phyloP scores from a whole-genome alignment of 176 grass and related monocot species.

The Rhynchospora pubera region DNA sequence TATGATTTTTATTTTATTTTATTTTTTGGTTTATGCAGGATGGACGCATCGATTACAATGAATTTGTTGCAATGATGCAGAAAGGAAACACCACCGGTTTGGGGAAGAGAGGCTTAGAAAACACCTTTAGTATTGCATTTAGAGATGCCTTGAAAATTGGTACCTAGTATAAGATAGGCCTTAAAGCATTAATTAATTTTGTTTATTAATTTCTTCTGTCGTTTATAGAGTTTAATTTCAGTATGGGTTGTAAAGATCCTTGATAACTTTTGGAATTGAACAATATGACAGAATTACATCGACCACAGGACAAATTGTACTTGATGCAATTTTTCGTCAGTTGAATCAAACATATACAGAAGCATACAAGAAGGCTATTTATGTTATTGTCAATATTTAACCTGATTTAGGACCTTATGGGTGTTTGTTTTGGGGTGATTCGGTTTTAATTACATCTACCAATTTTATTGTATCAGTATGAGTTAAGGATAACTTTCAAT shows the following conservation, averaged over 20 bases:
- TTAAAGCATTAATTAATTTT: constrained; percentile 11
- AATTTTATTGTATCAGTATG: not conserved
- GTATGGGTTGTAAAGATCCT: constrained; percentile 24
- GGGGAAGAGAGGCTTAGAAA: constrained; percentile 58
- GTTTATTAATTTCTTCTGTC: constrained; percentile 1
- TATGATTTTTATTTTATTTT: not conserved
- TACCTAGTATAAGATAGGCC: constrained; percentile 2
- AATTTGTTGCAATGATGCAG: constrained; percentile 98
- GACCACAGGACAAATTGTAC: not conserved
- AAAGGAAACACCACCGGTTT: constrained; percentile 50
- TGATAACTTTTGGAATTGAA: constrained; percentile 5
- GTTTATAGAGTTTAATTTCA: constrained; percentile 30
- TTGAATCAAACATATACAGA: not conserved
- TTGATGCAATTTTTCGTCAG: not conserved
- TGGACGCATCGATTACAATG: constrained; percentile 83
- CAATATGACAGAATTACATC: not conserved
- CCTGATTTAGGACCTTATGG: not conserved
- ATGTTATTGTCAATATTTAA: not conserved
- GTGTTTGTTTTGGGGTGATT: not conserved
- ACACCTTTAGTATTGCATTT: constrained; percentile 68
- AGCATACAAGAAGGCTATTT: not conserved
- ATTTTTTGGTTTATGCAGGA: constrained; percentile 35
- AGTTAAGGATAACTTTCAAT: not conserved
- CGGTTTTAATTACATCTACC: not conserved
- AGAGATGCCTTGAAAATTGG: constrained; percentile 60